Conservation (phyloP, 768 basidiomycete species). For the Tephrocybe rancida region DNA sequence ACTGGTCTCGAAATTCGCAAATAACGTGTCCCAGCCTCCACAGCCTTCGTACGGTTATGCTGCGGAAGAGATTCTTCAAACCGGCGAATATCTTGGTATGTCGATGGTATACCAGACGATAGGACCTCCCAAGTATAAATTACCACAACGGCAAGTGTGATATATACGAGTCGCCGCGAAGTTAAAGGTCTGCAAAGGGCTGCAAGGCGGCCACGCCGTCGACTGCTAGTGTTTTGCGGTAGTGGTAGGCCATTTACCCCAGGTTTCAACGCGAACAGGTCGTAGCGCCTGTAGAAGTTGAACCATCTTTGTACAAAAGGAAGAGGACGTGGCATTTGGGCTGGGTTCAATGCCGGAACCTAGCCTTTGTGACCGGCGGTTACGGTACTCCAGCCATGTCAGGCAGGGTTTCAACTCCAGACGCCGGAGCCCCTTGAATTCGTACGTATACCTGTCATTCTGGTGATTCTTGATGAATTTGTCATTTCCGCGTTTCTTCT, state of each 20-base stretch:
- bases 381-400: too few species aligned
- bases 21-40: constrained; percentile 28
- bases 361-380: too few species aligned
- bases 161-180: constrained; percentile 1
- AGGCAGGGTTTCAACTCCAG: too few species aligned
- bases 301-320: background rate
- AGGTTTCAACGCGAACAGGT: background rate
- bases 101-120: constrained; percentile 20
- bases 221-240: background rate
- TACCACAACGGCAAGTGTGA: background rate
- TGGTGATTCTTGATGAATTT: too few species aligned
- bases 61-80: constrained; percentile 19
- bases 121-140: constrained; percentile 7
- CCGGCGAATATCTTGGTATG: constrained; percentile 16
- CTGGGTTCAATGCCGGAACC: too few species aligned
- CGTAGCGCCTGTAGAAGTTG: background rate
- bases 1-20: constrained; percentile 52
- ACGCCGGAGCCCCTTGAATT: too few species aligned
- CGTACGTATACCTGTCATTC: too few species aligned
- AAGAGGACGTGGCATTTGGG: background rate
- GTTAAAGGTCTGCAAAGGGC: background rate
- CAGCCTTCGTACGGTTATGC: constrained; percentile 15
- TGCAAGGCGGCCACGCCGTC: background rate
- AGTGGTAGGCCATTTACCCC: background rate
- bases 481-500: too few species aligned